Base-by-base conservation (phyloP, 495 filamentous ascomycete species). In the Penicillium argentinense region DNA sequence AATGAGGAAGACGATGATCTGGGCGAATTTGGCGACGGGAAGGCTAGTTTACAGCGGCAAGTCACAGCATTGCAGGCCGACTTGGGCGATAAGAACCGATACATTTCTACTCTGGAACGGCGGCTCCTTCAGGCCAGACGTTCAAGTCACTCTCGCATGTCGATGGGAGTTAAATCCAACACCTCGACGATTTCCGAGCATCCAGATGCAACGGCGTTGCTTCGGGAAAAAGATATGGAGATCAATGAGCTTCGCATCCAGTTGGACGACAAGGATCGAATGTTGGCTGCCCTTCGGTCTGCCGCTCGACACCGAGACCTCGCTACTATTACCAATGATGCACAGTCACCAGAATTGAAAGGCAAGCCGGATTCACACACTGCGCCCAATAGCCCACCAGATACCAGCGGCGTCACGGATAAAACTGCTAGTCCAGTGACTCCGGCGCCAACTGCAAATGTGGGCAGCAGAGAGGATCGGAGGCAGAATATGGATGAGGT, bases 261-360 rank as follows among this genome's bases (percentile, higher is more conserved):
- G 47, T 78, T 98, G 2, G 93, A 97, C 54, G 95, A 98, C 69
- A 97, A 97, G 59, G 91, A 96, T 59, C 81, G 84, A 12, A 98
- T 97, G 95, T 74, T 97, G 21, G 72, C 83, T 12, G 93, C 93
- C 1, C 75, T 97, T 33, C 83, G 91, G n/a, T 91, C 78, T 39
- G 89, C 91, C 6, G 83, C 90, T 13, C 78, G 91, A 26, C 93
- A 95, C 49, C 79, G 93, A 22, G 93, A 97, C 36, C 76, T 85
- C 14, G 91, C 92, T n/a, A 88, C 85, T 30, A 52, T 75, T n/a
- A 67, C 73, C 4, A 59, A 65, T 17, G 74, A 80, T 29, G 52
- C 68, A 5, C 60, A 57, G 36, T 62, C 59, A 5, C 57, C 64
- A 21, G 71, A 69, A 7, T 40, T 57, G 27, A 61, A 64, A 42